Evolutionary conservation across 2,329 filamentous ascomycete genomes (phyloP).

Genomic region (Arthrobotrys musiformis): DNA sequence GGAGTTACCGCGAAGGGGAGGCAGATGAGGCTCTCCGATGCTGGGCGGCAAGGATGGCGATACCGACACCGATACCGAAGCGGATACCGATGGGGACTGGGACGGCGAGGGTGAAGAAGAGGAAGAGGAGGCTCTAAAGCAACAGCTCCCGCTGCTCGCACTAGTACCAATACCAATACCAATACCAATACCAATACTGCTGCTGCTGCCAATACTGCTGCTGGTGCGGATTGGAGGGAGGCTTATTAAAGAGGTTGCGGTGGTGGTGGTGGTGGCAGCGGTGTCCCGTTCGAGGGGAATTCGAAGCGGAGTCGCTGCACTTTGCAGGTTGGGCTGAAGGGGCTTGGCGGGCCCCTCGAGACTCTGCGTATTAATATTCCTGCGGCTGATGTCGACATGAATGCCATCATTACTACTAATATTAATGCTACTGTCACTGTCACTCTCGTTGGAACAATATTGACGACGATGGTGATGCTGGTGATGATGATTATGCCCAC

Average conservation of each 20-base stretch:
- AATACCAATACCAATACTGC: no score
- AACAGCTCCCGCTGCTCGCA: no score
- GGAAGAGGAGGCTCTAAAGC: conserved; percentile 50
- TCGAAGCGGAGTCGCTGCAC: not conserved
- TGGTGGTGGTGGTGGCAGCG: not conserved
- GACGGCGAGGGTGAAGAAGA: not conserved
- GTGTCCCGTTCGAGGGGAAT: not conserved
- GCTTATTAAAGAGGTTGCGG: conserved; percentile 25
- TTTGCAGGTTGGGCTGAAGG: not conserved
- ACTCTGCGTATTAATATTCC: not conserved
- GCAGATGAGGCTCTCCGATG: conserved; percentile 50
- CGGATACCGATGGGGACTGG: not conserved
- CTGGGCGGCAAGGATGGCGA: conserved; percentile 53
- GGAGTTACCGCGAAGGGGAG: conserved; percentile 44
- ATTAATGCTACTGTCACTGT: not conserved
- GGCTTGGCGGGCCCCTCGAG: conserved; percentile 1
- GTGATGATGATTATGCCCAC: not conserved
- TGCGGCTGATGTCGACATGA: conserved; percentile 7
- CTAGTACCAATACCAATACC: no score
- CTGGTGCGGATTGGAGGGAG: conserved; percentile 52
- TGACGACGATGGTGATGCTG: not conserved
- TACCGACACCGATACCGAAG: not conserved
- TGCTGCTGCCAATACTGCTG: not conserved
- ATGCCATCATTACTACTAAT: not conserved
- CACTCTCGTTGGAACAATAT: not conserved